Base-by-base conservation (phyloP, 768 basidiomycete genomes). In the Lactarius trivialis region DNA sequence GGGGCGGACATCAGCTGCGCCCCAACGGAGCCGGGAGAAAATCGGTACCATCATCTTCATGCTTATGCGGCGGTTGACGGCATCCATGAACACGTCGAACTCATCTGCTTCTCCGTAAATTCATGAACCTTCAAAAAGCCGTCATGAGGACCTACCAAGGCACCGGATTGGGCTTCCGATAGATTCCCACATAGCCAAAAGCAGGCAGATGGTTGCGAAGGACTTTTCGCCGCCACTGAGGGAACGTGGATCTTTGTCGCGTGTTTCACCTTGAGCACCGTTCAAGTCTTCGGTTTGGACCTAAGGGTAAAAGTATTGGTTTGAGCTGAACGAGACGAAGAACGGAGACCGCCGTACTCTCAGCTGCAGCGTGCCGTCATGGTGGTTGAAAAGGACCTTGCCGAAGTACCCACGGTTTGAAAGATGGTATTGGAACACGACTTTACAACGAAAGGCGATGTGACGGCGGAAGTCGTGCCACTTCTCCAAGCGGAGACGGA, bases 51-150 rank as follows among this genome's bases (percentile, higher is more conserved):
- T 89, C 90, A 96, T 93, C 74, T 85, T 91, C 87, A 96, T 97
- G 63, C 90, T 90, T 69, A 96, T 89, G 52, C 87, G 85, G 21
- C 97, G 85, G 72, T 92, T 93, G 61, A 93, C 86, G 26, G 91
- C 91, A 71, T 95, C 93, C 91, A 98, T 93, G 78, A 96, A 98
- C 12, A 98, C 96, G 68, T 98, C 96, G 71, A 97, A 99, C 72
- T 99, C 97, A 70, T 99, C 97, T 85, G 64, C 17, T 30, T 53
- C 9, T 39, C 17, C 39, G 58, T 54, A 26, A 63, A 60, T 66
- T 33, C 53, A 19, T 54, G 21, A 30, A 34, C 36, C 19, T 26
- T 4, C 61, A 12, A 7, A 21, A 49, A 36, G 51, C 1, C 9
- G 5, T 11, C 14, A 51, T 43, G 6, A 19, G 36, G 9, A 73